A percentile compares a stretch with the other conserved stretches of the same genome.
These are phyloP conservation scores for Sporothrix pallida DNA, from an alignment of 2,329 filamentous ascomycete genomes.

Conservation along the genomic window DNA sequence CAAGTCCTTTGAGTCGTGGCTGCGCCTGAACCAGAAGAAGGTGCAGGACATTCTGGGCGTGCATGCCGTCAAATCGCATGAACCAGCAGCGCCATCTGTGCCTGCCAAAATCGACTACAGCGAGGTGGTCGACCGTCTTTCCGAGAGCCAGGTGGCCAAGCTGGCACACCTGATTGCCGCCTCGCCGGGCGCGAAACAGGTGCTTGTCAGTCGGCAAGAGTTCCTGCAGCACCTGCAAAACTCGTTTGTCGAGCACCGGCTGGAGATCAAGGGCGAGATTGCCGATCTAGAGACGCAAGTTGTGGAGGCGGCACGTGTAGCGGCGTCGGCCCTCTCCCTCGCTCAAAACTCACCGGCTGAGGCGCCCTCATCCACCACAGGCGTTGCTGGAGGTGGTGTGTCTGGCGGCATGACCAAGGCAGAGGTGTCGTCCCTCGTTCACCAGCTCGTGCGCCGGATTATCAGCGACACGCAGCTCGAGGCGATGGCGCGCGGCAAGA, in stretches of 20 bases:
- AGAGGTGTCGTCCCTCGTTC: constrained; percentile 52
- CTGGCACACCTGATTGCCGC: constrained; percentile 48
- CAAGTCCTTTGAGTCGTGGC: constrained; percentile 58
- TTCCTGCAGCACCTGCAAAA: constrained; percentile 53
- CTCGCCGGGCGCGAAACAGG: constrained; percentile 44
- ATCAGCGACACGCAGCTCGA: constrained; percentile 55
- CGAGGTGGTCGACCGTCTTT: constrained; percentile 41
- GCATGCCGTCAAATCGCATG: neutral
- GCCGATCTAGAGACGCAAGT: constrained; percentile 45
- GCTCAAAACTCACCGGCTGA: neutral
- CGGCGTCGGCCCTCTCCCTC: constrained; percentile 24
- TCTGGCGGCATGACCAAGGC: constrained; percentile 46
- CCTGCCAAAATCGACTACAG: constrained; percentile 22
- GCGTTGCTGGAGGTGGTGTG: constrained; percentile 28
- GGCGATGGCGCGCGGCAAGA: constrained; percentile 54
- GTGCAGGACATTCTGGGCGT: constrained; percentile 43
- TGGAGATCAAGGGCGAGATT: constrained; percentile 51
- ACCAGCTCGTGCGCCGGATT: constrained; percentile 51
- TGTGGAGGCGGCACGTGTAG: constrained; percentile 35
- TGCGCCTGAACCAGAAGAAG: constrained; percentile 56
- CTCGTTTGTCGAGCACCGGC: constrained; percentile 48
- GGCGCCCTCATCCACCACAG: neutral
- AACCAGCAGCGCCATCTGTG: neutral
- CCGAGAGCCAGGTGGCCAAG: constrained; percentile 47
- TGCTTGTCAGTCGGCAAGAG: constrained; percentile 55